Base-by-base conservation (phyloP, 1,284 basidiomycete species). In the Austropuccinia psidii region DNA sequence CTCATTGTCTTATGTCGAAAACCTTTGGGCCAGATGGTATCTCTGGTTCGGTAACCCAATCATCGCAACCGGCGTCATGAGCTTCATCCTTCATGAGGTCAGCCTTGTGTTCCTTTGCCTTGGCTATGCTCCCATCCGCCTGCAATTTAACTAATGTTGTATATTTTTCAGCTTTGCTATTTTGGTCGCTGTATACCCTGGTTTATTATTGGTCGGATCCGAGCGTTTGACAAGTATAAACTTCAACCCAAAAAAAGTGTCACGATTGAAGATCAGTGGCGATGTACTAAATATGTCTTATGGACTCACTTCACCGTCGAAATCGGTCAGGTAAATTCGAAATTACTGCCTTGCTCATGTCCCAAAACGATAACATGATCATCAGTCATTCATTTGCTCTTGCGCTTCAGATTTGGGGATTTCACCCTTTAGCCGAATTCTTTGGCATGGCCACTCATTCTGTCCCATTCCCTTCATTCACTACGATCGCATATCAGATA, bases 251-350 rank as follows among this genome's bases (percentile, higher is more conserved):
- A 80, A 78, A 97, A 97, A 82, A 80, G 91, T 0, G 90, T 93
- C 3, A 88, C 91, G 0, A 77, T 86, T 0, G 83, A 84, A 74
- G 91, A 97, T 80, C 93, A 98, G 82, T 96, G 93, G 93, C 89
- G 92, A 76, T 97, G 93, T 84, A 96, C 93, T 43, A 95, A 93
- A 83, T 88, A 89, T 78, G 95, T 98, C 35, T 85, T 98, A 6
- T 88, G 93, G 80, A 93, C 91, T 15, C 96, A 98, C 82, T 96
- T 98, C 80, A 95, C 93, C 45, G 89, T 97, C 77, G 95, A 98
- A 82, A 84, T 94, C 13, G 95, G 95, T 17, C 85, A 87, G 75
- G 90, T 92, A 77, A 77, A 87, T 75, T 15, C 6, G 2, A 9
- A 39, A 31, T 29, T 13, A 27, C 29, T 29, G 29, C 29, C 15